phyloP scores from a whole-genome alignment of 805 yeast genomes.

The Tetrapisispora nanseiensis region DNA sequence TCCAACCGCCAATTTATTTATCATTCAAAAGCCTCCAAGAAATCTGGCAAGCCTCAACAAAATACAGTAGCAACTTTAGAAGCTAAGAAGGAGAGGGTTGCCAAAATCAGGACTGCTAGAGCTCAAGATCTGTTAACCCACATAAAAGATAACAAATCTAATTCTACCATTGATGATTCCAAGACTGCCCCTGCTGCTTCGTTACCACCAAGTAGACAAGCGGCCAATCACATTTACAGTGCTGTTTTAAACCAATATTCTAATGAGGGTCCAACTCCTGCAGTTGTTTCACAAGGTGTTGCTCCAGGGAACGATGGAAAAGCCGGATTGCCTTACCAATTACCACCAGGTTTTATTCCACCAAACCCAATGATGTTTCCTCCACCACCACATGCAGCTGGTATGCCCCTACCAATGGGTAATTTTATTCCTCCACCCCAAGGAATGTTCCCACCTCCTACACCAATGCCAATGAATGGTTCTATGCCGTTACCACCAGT shows the following conservation, averaged over 20 bases:
- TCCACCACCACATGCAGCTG: conserved; percentile 9
- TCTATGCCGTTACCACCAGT: neutral
- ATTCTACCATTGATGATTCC: neutral
- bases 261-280: conserved; percentile 5
- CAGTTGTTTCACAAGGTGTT: conserved; percentile 1
- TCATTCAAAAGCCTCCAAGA: conserved; percentile 56
- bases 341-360: conserved; percentile 16
- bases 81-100: conserved; percentile 3
- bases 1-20: conserved; percentile 65
- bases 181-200: conserved; percentile 16
- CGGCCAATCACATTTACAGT: conserved; percentile 27
- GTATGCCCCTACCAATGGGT: conserved; percentile 14
- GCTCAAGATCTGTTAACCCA: conserved; percentile 4
- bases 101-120: conserved; percentile 3
- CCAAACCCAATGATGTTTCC: conserved; percentile 10
- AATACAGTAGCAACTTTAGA: conserved; percentile 11
- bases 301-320: conserved; percentile 7
- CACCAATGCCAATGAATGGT: neutral
- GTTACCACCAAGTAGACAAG: conserved; percentile 12
- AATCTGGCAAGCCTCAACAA: conserved; percentile 27
- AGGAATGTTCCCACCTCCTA: conserved; percentile 8
- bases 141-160: conserved; percentile 8
- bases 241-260: conserved; percentile 28
- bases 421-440: conserved; percentile 8
- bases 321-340: conserved; percentile 22